A percentile compares a stretch with the other conserved stretches of the same genome.
phyloP scores from a whole-genome alignment of 2,329 filamentous ascomycete genomes.

The Pseudogymnoascus sp. region DNA sequence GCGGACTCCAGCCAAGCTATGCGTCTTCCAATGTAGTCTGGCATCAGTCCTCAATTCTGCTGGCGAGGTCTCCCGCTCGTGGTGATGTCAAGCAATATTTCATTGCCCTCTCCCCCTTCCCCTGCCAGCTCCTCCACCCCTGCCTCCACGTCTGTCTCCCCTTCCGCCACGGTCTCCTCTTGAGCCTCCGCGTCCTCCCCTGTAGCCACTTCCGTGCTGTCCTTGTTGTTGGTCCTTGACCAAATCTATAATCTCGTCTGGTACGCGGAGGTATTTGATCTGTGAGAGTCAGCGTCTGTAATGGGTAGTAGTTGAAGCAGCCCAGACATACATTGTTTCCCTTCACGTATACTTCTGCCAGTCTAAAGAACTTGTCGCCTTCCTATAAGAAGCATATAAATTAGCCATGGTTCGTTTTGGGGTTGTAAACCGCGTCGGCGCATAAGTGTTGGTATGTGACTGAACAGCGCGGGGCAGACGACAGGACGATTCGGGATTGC shows the following conservation, averaged over 20 bases:
- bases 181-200: constrained; percentile 54
- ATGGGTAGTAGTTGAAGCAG: background rate
- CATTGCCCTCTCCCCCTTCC: constrained; percentile 19
- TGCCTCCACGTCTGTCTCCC: constrained; percentile 42
- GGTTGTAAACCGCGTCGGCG: background rate
- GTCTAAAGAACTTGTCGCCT: constrained; percentile 84
- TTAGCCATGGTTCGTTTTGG: background rate
- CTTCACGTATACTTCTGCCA: constrained; percentile 92
- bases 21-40: constrained; percentile 4
- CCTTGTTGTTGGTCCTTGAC: constrained; percentile 87
- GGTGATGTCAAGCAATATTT: constrained; percentile 3
- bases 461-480: background rate
- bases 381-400: constrained; percentile 46
- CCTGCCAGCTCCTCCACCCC: constrained; percentile 37
- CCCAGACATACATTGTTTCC: constrained; percentile 73
- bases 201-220: constrained; percentile 52
- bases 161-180: constrained; percentile 51
- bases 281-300: constrained; percentile 32
- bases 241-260: constrained; percentile 91
- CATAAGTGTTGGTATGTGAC: background rate
- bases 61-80: constrained; percentile 19
- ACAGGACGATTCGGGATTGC: background rate
- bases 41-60: background rate
- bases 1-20: constrained; percentile 2
- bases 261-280: constrained; percentile 97